Conservation (phyloP, 148 eudicot species). For the Diospyros kaki region DNA sequence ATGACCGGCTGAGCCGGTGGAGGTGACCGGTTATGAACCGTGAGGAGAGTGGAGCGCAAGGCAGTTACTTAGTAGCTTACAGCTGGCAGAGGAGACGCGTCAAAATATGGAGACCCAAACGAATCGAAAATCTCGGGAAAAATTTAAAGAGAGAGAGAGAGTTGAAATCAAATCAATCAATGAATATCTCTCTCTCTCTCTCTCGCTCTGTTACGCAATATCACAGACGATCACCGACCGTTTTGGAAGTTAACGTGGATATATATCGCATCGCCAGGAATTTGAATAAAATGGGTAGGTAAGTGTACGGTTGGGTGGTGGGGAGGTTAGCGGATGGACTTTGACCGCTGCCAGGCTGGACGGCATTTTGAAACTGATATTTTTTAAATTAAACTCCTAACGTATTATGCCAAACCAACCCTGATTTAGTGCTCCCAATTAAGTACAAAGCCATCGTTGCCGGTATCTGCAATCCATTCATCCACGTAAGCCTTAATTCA, state of each 20-base stretch:
- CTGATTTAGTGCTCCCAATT: too few relatives aligned
- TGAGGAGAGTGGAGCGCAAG: slow-evolving; percentile 17
- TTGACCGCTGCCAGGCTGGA: slow-evolving; percentile 34
- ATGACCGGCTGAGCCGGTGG: slow-evolving; percentile 37
- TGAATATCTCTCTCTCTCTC: too few relatives aligned
- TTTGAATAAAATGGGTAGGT: slow-evolving; percentile 2
- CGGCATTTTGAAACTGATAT: too few relatives aligned
- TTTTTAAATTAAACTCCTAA: too few relatives aligned
- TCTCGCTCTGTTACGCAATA: too few relatives aligned
- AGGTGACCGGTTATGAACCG: slow-evolving; percentile 29
- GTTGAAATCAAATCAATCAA: background rate
- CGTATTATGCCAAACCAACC: too few relatives aligned
- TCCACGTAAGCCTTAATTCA: too few relatives aligned
- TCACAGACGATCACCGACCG: slow-evolving; percentile 29
- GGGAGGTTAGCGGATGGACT: slow-evolving; percentile 16
- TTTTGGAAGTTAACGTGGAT: slow-evolving; percentile 19
- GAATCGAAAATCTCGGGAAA: too few relatives aligned
- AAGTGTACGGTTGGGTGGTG: background rate
- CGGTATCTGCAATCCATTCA: too few relatives aligned
- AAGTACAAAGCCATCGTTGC: too few relatives aligned
- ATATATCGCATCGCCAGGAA: slow-evolving; percentile 3
- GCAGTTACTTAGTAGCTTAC: slow-evolving; percentile 32
- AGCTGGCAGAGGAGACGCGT: slow-evolving; percentile 54
- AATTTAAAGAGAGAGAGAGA: background rate
- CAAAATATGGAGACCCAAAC: background rate